These are phyloP conservation scores for Ambrosia hybrid DNA, from an alignment of 140 eudicot genomes.

Conservation along the genomic window DNA sequence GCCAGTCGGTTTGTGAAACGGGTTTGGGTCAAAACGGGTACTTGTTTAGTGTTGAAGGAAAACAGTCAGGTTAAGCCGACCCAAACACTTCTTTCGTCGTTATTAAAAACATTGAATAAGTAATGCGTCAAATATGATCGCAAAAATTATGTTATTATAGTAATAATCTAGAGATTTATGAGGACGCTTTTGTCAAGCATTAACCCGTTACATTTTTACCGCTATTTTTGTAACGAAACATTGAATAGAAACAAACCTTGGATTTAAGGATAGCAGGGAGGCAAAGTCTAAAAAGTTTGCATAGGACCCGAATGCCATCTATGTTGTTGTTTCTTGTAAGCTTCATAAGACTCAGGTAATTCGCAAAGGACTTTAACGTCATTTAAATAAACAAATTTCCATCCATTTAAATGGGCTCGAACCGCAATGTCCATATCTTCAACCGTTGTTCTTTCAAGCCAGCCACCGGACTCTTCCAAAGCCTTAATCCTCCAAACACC, in stretches of 20 bases:
- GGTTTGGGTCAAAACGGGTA: slow-evolving; percentile 6
- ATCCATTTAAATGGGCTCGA: slow-evolving; percentile 83
- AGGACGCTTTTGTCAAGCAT: too few species aligned
- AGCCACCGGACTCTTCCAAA: slow-evolving; percentile 91
- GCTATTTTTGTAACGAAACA: neutral
- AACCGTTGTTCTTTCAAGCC: slow-evolving; percentile 94
- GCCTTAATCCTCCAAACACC: slow-evolving; percentile 98
- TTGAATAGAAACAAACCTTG: slow-evolving; percentile 48
- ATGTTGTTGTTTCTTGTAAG: slow-evolving; percentile 91
- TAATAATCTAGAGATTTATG: neutral
- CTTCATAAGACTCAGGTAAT: slow-evolving; percentile 89
- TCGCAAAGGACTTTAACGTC: slow-evolving; percentile 85
- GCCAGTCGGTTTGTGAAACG: neutral
- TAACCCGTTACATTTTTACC: too few species aligned
- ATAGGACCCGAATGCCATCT: slow-evolving; percentile 99
- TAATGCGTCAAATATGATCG: neutral
- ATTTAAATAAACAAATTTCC: slow-evolving; percentile 81
- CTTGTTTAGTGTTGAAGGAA: neutral
- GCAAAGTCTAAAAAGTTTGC: slow-evolving; percentile 93
- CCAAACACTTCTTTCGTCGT: too few species aligned
- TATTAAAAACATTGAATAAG: neutral
- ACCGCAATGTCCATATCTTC: slow-evolving; percentile 98
- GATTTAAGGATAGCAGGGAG: slow-evolving; percentile 65
- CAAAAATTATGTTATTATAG: neutral
- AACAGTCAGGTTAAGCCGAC: neutral